Base-by-base conservation (phyloP, 2,329 filamentous ascomycete genomes). In the Monosporascus sp. region DNA sequence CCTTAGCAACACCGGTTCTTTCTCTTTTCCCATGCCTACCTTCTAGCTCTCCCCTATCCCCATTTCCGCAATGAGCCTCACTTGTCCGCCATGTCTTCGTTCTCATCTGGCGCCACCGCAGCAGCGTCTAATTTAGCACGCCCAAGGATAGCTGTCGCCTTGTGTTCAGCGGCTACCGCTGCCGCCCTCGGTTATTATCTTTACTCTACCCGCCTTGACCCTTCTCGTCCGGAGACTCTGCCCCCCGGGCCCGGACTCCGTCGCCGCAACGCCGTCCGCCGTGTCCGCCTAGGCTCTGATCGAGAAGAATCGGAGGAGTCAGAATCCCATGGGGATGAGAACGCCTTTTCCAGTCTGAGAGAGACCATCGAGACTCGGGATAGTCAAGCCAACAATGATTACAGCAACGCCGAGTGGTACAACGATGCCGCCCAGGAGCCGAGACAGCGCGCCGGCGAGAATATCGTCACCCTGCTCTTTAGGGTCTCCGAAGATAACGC, bases 401-500 rank as follows among this genome's bases (percentile, higher is more conserved):
- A 57, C 15, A 61, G 67, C 31, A 69, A 72, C 4, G 76, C 78
- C 49, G 77, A 79, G 54, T 82, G 78, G 78, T 80, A 74, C 69
- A 77, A 79, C 55, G 77, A 80, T 22, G 63, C 68, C 38, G 57
- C 62, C 52, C 67, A 67, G 17, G 67, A 69, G 52, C 68, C 74
- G 52, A 67, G 74, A 35, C 76, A 77, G 55, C 76, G 77, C 53
- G 80, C 75, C 36, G 89, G 89, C 7, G 89, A 94, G 64, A 92
- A 91, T 55, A 85, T 96, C 48, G 87, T 95, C 46, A 89, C 86
- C 57, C 77, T 97, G 2, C 78, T 97, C 1, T 97, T 96, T 67
- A 84, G 92, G 54, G 95, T 97, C 47, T 95, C 92, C 0, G 92
- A 97, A 70, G 91, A 97, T 60, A 92, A 96, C 67, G 90, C 92